Evolutionary conservation across 2,329 filamentous ascomycete species (phyloP).

Genomic region (Erysiphe pisi): DNA sequence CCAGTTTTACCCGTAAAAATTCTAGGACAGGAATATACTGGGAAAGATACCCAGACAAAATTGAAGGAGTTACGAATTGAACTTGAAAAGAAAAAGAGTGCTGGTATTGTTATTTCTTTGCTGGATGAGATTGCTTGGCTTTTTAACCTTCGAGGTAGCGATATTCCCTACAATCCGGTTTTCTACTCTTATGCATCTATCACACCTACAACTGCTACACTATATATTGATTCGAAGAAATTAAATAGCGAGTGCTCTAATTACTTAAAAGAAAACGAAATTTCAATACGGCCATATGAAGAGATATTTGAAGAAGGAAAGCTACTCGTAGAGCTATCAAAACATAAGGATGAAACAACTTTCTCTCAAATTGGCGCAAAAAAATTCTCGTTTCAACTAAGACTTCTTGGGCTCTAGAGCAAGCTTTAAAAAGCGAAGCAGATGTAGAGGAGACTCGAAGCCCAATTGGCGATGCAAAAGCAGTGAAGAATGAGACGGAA

Average conservation of each 20-base stretch:
- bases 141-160: conserved; percentile 90
- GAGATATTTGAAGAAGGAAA: conserved; percentile 70
- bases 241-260: conserved; percentile 55
- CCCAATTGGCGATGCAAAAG: conserved; percentile 81
- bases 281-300: conserved; percentile 71
- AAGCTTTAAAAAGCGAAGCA: conserved; percentile 73
- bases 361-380: conserved; percentile 34
- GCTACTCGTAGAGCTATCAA: conserved; percentile 45
- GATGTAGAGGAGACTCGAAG: conserved; percentile 79
- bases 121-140: conserved; percentile 96
- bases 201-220: conserved; percentile 61
- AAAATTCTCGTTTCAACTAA: conserved; percentile 82
- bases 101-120: conserved; percentile 84
- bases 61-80: conserved; percentile 81
- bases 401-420: conserved; percentile 84
- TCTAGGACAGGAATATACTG: conserved; percentile 61
- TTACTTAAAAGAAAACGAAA: conserved; percentile 58
- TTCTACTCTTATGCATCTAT: conserved; percentile 95
- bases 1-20: conserved; percentile 67
- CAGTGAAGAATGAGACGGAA: conserved; percentile 84
- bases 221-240: conserved; percentile 78
- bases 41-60: conserved; percentile 73
- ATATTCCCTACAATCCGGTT: conserved; percentile 96
- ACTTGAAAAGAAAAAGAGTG: conserved; percentile 75
- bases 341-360: conserved; percentile 37